Conservation (phyloP, 1,284 basidiomycete genomes). For the Microstroma glucosiphilum region DNA sequence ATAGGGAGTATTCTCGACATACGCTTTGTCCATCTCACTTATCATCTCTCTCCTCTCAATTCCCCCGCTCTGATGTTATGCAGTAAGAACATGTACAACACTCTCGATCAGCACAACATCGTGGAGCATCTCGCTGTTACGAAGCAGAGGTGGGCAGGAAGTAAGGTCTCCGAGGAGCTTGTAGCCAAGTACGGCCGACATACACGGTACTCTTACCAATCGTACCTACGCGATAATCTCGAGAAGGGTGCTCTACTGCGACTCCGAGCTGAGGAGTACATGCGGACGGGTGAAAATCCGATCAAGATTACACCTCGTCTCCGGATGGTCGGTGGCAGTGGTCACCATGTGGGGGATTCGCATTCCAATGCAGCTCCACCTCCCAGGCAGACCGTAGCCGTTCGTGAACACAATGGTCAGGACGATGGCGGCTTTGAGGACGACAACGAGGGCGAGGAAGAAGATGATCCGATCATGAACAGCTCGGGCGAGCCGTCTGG, state of each 20-base stretch:
- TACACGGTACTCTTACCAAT: background rate
- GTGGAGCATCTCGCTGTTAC: background rate
- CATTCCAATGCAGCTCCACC: background rate
- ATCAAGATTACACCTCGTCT: conserved; percentile 1
- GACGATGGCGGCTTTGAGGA: conserved; percentile 3
- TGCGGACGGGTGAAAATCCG: background rate
- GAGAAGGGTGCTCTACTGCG: background rate
- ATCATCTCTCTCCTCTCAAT: background rate
- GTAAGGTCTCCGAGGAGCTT: background rate
- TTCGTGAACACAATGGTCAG: background rate
- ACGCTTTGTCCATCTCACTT: too few species aligned
- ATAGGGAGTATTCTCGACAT: too few species aligned
- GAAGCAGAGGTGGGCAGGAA: background rate
- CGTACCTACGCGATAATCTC: conserved; percentile 3
- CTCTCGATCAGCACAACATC: background rate
- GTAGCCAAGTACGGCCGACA: conserved; percentile 3
- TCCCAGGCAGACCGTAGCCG: background rate
- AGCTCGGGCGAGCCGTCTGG: conserved; percentile 2
- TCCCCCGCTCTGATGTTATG: background rate
- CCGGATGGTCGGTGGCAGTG: background rate
- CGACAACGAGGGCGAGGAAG: background rate
- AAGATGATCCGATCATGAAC: conserved; percentile 1
- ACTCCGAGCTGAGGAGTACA: background rate
- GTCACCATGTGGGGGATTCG: conserved; percentile 1
- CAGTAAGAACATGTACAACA: background rate